Conservation (phyloP, 768 basidiomycete genomes). For the Xerocomellus intermedius region DNA sequence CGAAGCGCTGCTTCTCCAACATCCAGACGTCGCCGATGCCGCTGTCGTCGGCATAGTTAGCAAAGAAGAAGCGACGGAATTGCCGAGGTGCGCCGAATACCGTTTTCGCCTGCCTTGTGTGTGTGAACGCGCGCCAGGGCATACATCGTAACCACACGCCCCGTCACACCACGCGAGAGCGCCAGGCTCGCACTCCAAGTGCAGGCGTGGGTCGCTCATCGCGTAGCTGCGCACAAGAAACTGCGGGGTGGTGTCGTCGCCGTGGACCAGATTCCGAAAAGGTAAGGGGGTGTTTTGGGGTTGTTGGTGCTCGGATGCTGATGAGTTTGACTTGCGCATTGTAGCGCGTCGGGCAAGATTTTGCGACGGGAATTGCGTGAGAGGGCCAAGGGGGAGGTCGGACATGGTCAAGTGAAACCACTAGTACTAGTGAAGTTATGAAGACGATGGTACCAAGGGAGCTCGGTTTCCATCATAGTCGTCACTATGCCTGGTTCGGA, state of each 20-base stretch:
- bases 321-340: neutral
- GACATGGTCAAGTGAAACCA: conserved; percentile 21
- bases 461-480: too few relatives aligned
- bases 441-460: neutral
- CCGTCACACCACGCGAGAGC: conserved; percentile 17
- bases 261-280: conserved; percentile 44
- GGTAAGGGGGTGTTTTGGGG: conserved; percentile 8
- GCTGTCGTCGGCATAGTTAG: conserved; percentile 78
- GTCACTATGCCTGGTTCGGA: neutral
- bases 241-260: conserved; percentile 72
- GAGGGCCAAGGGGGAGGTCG: conserved; percentile 54
- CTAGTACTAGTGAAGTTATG: conserved; percentile 18
- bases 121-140: conserved; percentile 40
- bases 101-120: neutral
- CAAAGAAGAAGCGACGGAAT: conserved; percentile 71
- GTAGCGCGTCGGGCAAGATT: conserved; percentile 85
- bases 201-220: conserved; percentile 61
- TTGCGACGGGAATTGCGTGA: conserved; percentile 74
- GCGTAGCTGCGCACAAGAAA: conserved; percentile 73
- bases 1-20: conserved; percentile 70
- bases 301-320: neutral
- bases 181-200: conserved; percentile 47
- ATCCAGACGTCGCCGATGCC: conserved; percentile 73
- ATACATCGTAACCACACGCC: conserved; percentile 45
- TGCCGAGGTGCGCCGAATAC: conserved; percentile 53